Evolutionary conservation across 352 stramenopile genomes (phyloP), one percentile per base, ranked within the genome.

Genomic region (Pythium pectinolyticum): DNA sequence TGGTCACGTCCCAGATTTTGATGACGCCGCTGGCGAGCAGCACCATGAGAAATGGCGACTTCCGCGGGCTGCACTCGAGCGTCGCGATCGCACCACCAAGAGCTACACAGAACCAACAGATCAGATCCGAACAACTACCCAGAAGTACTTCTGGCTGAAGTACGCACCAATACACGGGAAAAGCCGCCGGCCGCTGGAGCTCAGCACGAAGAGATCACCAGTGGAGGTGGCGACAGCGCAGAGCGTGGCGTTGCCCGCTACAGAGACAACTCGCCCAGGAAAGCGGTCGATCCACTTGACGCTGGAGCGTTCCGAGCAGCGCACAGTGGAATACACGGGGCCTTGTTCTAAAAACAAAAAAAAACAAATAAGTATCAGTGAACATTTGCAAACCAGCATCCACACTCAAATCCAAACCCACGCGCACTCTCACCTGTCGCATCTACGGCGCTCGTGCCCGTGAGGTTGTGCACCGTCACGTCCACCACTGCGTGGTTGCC

Each of bases 281-380:
- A 95, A 68, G 3, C 87, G 80, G 67, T 95, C 87, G 45, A 92
- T 87, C 87, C 87, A 95, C 55, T 88, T 88, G 39, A 83, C 59
- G 24, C 74, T 73, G 20, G 61, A 80, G 24, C 56, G 66, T 37
- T 82, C 69, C 2, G 69, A 78, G 64, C 83, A 95, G 66, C 84
- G 76, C 43, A 95, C 67, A 14, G 76, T 90, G 17, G 86, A 90
- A 63, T 82, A 92, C 35, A 90, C 74, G 15, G 80, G 78, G 3
- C 80, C 80, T 57, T 75, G 50, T 28, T 90, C 84, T 89, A 52
- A 28, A 15, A 19, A 14, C 10, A 30, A 22, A 7, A 4, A 30
- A 5, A 11, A 14, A 7, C 14, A 51, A 34, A n/a, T 17, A 14
- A 45, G 17, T 2, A 10, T 15, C 35, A 48, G 27, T 24, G 47